Conservation (phyloP, 208 protist species). For the Endotrypanum monterogeii region DNA sequence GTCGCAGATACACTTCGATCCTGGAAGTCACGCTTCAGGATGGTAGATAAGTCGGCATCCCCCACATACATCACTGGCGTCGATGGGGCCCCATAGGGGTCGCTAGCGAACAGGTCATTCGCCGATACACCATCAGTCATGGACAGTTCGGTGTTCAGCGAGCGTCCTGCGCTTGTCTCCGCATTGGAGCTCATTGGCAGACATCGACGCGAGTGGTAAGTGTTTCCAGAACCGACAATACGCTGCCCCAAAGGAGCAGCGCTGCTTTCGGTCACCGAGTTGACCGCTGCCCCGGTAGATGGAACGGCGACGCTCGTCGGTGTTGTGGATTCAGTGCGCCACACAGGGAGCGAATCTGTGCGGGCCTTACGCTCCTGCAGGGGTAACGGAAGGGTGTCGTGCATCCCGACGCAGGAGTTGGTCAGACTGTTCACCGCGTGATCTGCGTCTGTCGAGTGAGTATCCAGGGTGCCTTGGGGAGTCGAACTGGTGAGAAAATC, state of each 20-base stretch:
- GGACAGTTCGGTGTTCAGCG: neutral
- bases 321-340: neutral
- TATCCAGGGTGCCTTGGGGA: neutral
- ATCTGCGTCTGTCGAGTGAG: neutral
- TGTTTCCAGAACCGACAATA: conserved; percentile 2
- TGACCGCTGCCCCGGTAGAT: neutral
- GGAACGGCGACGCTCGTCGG: neutral
- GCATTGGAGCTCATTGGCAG: neutral
- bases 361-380: neutral
- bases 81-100: conserved; percentile 20
- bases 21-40: conserved; percentile 31
- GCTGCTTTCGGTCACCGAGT: neutral
- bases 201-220: conserved; percentile 1
- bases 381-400: neutral
- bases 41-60: conserved; percentile 32
- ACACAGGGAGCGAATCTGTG: neutral
- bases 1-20: conserved; percentile 24
- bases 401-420: too few relatives aligned
- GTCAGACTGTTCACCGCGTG: neutral
- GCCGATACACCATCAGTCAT: neutral
- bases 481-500: neutral
- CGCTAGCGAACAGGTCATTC: conserved; percentile 12
- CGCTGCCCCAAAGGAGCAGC: neutral
- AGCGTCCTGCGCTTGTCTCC: neutral
- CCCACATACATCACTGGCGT: conserved; percentile 27